phyloP scores from a whole-genome alignment of 805 yeast species.

The Spathaspora sp. region DNA sequence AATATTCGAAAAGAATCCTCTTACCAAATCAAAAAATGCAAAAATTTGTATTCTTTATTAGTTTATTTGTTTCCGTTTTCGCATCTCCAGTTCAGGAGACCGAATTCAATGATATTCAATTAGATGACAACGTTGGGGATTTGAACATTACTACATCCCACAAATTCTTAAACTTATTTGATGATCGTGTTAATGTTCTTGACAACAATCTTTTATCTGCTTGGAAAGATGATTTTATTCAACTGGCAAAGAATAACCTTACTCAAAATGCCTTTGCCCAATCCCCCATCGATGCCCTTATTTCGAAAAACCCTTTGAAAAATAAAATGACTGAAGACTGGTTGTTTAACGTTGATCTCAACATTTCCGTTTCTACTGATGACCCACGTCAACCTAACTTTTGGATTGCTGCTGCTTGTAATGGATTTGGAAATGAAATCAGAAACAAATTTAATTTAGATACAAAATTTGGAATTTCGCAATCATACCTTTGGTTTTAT shows the following conservation, averaged over 20 bases:
- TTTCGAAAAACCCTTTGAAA: constrained; percentile 32
- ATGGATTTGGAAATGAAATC: constrained; percentile 62
- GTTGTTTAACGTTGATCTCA: constrained; percentile 35
- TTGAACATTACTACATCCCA: background rate
- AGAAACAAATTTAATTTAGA: constrained; percentile 57
- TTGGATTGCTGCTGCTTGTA: constrained; percentile 85
- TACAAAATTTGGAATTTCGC: constrained; percentile 64
- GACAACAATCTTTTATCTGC: constrained; percentile 23
- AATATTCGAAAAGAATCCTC: too few species aligned
- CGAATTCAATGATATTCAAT: background rate
- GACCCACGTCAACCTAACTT: constrained; percentile 52
- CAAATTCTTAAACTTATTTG: too few species aligned
- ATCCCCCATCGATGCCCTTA: too few species aligned
- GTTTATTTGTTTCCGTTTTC: too few species aligned
- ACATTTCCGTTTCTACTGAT: constrained; percentile 34
- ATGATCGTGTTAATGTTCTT: constrained; percentile 19
- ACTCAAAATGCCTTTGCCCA: too few species aligned
- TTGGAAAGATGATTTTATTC: constrained; percentile 45
- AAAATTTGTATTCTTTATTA: too few species aligned
- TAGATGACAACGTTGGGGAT: background rate
- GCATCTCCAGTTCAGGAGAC: background rate
- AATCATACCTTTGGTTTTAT: constrained; percentile 75
- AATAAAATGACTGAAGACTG: constrained; percentile 20
- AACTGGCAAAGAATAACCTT: constrained; percentile 48
- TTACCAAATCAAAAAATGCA: too few species aligned